A percentile compares a stretch with the other conserved stretches of the same genome.
Evolutionary conservation across 441 rosid genomes (phyloP).

Genomic region (Flueggea neowawraea): DNA sequence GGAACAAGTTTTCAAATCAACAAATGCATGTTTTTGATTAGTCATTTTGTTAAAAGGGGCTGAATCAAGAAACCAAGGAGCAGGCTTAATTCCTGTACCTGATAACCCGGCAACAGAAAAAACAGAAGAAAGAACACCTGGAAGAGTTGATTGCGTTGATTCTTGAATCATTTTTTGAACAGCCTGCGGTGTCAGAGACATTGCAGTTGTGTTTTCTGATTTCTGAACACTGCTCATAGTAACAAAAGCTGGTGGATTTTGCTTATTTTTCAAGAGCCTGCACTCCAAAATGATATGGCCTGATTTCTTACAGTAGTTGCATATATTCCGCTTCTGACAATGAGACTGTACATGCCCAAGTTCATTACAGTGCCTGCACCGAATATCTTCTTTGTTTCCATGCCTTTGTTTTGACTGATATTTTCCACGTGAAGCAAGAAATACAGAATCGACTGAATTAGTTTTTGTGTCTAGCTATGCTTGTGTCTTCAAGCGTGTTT

Average conservation of each 20-base stretch:
- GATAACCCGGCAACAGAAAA: not conserved
- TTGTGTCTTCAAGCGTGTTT: too few species aligned
- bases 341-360: not conserved
- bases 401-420: too few species aligned
- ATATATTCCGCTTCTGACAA: not conserved
- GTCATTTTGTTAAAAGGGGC: not conserved
- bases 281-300: not conserved
- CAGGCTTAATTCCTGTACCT: not conserved
- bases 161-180: not conserved
- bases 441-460: too few species aligned
- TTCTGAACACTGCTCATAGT: not conserved
- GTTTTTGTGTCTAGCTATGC: too few species aligned
- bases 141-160: not conserved
- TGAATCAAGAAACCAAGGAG: conserved; percentile 1
- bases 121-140: not conserved
- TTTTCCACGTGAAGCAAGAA: too few species aligned
- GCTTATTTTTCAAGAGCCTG: not conserved
- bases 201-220: not conserved
- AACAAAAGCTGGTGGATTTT: not conserved
- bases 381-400: too few species aligned
- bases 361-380: too few species aligned
- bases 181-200: not conserved
- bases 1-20: not conserved
- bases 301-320: conserved; percentile 3
- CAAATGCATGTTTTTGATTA: conserved; percentile 1